phyloP scores from a whole-genome alignment of 1,284 basidiomycete genomes.

The Puccinia polysora region DNA sequence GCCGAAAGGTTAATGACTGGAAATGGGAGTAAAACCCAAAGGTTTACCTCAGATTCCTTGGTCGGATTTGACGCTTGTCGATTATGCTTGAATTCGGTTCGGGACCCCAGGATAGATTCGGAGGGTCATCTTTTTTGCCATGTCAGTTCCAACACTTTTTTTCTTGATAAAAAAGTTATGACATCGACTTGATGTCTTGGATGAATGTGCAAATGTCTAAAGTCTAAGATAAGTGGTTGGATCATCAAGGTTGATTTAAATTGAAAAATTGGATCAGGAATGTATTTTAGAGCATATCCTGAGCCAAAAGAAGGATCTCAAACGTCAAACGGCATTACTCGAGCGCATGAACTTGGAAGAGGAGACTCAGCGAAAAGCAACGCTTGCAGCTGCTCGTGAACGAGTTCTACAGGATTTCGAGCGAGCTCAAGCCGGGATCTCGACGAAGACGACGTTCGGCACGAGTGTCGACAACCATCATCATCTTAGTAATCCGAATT shows the following conservation, averaged over 20 bases:
- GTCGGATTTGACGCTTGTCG: conserved; percentile 41
- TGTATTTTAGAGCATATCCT: conserved; percentile 40
- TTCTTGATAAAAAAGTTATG: background rate
- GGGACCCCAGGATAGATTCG: conserved; percentile 27
- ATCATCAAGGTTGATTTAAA: too few relatives aligned
- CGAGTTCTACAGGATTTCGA: conserved; percentile 40
- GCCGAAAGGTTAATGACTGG: conserved; percentile 41
- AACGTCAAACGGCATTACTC: conserved; percentile 27
- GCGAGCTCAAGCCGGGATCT: conserved; percentile 34
- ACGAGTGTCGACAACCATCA: background rate
- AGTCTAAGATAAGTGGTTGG: background rate
- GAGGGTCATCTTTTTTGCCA: conserved; percentile 41
- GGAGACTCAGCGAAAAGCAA: conserved; percentile 16
- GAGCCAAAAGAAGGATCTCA: conserved; percentile 37
- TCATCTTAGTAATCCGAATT: background rate
- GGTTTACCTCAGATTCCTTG: conserved; percentile 38
- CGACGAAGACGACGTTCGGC: conserved; percentile 4
- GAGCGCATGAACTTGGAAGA: conserved; percentile 28
- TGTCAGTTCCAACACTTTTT: background rate
- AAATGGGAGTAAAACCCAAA: conserved; percentile 33
- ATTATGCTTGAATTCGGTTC: conserved; percentile 26
- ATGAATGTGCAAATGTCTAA: too few relatives aligned
- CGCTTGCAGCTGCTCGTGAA: conserved; percentile 32
- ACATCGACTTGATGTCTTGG: too few relatives aligned
- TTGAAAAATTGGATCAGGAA: conserved; percentile 4